Evolutionary conservation across 106 monocot species (phyloP).

Genomic region (Platanthera guangdongensis): DNA sequence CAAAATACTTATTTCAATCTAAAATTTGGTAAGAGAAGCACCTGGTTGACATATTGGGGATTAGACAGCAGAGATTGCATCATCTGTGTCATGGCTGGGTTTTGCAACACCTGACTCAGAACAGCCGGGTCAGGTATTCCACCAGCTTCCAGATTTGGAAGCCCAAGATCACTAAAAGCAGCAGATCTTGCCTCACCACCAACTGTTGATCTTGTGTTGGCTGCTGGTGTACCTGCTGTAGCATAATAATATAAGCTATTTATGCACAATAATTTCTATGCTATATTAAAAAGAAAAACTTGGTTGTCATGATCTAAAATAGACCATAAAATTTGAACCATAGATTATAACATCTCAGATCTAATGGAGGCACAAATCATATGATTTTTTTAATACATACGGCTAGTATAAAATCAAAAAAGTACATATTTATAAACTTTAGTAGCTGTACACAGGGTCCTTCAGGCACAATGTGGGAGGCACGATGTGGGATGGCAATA

Average conservation of each 20-base stretch:
- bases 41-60: conserved; percentile 89
- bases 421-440: not conserved
- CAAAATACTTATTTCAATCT: not conserved
- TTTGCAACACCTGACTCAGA: conserved; percentile 65
- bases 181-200: conserved; percentile 27
- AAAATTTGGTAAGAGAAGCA: conserved; percentile 12
- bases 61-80: conserved; percentile 79
- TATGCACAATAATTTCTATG: not conserved
- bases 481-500: too few relatives aligned
- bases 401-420: not conserved
- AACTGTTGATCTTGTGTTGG: conserved; percentile 37
- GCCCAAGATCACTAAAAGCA: conserved; percentile 44
- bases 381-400: too few relatives aligned
- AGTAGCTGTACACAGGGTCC: not conserved
- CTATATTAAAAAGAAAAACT: not conserved
- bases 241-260: not conserved
- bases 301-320: too few relatives aligned
- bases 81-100: conserved; percentile 72
- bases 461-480: too few relatives aligned
- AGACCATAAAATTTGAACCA: too few relatives aligned
- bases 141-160: conserved; percentile 54
- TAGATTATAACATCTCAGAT: too few relatives aligned
- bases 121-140: conserved; percentile 39
- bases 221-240: conserved; percentile 41
- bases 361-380: too few relatives aligned